Evolutionary conservation across 1,284 basidiomycete species (phyloP), one percentile per base, ranked within the genome.

Genomic region (Naganishia albida): DNA sequence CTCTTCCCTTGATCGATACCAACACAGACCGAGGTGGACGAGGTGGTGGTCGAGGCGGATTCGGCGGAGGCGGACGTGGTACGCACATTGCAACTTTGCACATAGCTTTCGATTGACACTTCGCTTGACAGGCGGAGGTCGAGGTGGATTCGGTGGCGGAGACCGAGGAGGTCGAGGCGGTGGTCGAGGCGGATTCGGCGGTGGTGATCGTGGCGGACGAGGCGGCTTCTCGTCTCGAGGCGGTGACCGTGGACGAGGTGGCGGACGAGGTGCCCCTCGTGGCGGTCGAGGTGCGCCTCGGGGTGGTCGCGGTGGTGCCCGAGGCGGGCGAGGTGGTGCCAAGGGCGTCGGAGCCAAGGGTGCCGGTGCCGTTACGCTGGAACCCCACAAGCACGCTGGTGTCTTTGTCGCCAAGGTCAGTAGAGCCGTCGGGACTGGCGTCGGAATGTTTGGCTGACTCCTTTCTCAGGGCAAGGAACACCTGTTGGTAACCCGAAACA

Each of bases 401-500:
- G 86, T 99, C 71, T 94, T 93, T 82, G 88, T 94, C 73, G 92
- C 91, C 65, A 93, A 93, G 80, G 90, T 88, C 74, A 66, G 62
- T 50, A 4, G 40, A 34, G 34, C 34, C 6, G 34, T 34, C 6
- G n/a, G 13, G 13, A 26, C 23, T 7, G 38, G 7, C 39, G 15
- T 15, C 13, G 40, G 2, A 12, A 3, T 2, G 42, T 3, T 70
- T 65, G 20, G n/a, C 28, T 52, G 8, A n/a, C 48, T 20, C 20
- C 10, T 40, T 15, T 6, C 12, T n/a, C 20, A 64, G 63, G 77
- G 76, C 69, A 97, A 99, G 82, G 96, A 99, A 77, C 90, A 93
- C 75, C 86, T 99, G 79, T 83, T 99, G 69, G 95, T 99, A 78
- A 99, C 95, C 59, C 93, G 93, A 82, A 99, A 98, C 81, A 85